Base-by-base conservation (phyloP, 2,329 filamentous ascomycete species). In the Parascedosporium putredinis region DNA sequence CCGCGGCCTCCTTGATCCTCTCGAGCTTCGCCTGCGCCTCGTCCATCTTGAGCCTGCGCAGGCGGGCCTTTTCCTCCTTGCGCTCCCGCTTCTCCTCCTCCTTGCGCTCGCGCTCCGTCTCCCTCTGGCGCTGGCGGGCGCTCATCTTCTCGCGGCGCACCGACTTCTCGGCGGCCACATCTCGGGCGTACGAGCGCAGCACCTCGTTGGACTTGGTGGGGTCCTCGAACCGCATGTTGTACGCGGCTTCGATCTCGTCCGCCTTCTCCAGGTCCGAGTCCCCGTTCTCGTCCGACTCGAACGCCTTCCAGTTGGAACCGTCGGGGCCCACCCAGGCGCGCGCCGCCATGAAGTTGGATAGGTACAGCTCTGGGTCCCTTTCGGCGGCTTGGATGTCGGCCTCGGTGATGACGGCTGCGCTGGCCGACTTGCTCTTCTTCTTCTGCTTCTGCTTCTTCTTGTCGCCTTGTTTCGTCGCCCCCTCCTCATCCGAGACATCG, bases 221-320 rank as follows among this genome's bases (percentile, higher is more conserved):
- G 59, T 97, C 87, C 64, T 98, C 93, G 60, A 98, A 98, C 29
- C 93, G 85, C 67, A 96, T 70, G 68, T 98, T 98, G 70, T 95
- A 98, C 4, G 90, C 90, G 55, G 86, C 78, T 68, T 98, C 93
- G 60, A 91, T 95, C 53, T 84, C 81, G 42, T 97, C 91, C 23
- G 90, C 90, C 43, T 79, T 76, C 24, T 78, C 75, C 40, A 87
- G 71, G 25, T 86, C 81, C 45, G 88, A 72, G 45, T 76, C 74
- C 2, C 75, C 88, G 47, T 95, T 88, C 0, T 96, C 89, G 57
- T 98, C 93, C 0, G 89, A 95, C 61, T 96, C 88, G 51, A 98
- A 86, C 1, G 90, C 86, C 58, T 90, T 75, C 67, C 87, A 89
- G 38, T 77, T 76, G 20, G 78, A 73, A 38, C 73, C 74, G 48